Percentiles rank a stretch among this genome's conserved stretches.
Evolutionary conservation across 345 rosid species (phyloP).

Genomic region (Rhizophora apiculata): DNA sequence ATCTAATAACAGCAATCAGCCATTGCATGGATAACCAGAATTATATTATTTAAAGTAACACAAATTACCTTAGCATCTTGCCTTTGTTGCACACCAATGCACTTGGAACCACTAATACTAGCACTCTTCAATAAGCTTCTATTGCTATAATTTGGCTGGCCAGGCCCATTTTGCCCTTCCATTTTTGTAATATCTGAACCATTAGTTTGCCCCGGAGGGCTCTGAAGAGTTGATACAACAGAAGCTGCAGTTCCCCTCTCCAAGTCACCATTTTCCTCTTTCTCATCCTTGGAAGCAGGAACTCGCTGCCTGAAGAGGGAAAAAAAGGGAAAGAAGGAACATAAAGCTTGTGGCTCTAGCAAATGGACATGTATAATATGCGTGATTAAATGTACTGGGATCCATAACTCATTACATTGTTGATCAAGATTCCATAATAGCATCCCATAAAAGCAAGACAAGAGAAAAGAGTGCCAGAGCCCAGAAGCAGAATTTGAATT

Average conservation of each 20-base stretch:
- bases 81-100: constrained; percentile 53
- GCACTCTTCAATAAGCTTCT: constrained; percentile 91
- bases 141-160: constrained; percentile 41
- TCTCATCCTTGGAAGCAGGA: constrained; percentile 57
- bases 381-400: neutral
- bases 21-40: neutral
- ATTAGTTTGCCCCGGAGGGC: constrained; percentile 41
- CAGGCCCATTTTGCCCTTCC: constrained; percentile 24
- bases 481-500: neutral
- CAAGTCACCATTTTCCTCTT: constrained; percentile 24
- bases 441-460: neutral
- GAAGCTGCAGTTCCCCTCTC: constrained; percentile 45
- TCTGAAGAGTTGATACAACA: constrained; percentile 48
- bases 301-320: constrained; percentile 66
- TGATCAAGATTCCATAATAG: neutral
- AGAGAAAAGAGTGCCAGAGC: neutral
- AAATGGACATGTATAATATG: neutral
- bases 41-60: neutral
- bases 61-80: constrained; percentile 45
- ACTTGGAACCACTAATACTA: constrained; percentile 93
- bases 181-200: constrained; percentile 23
- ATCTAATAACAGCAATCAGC: neutral
- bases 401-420: neutral
- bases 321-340: neutral
- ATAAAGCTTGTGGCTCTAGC: constrained; percentile 9